Evolutionary conservation across 2,329 filamentous ascomycete genomes (phyloP), one percentile per base, ranked within the genome.

Genomic region (Exophiala mesophila): DNA sequence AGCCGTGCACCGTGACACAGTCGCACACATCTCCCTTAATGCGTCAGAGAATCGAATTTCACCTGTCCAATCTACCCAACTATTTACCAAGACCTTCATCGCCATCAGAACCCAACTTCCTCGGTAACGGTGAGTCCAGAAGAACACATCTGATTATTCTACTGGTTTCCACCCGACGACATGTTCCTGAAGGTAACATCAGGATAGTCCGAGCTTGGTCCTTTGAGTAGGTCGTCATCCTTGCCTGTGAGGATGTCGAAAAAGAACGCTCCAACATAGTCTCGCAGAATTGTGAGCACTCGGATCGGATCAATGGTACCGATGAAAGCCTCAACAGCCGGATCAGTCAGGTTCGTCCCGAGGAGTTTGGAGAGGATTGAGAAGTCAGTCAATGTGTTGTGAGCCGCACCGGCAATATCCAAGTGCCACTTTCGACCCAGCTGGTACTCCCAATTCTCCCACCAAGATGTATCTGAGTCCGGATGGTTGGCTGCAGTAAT

Each of bases 361-460:
- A 44, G 12, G 29, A 35, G 26, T 21, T 53, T 51, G 10, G 50
- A 41, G 13, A 56, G 16, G 9, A 47, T 16, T 12, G 54, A 44
- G 26, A 47, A 47, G 35, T 58, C 55, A 3, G 39, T 42, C n/a
- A 53, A 58, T 5, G 50, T 40, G 3, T 40, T 32, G 45, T 58
- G 54, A 24, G 9, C 16, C 2, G 42, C 31, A 12, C 40, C 34
- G 12, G 44, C 44, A 15, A 55, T 26, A 16, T 39, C 13, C 10
- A 55, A 28, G n/a, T 53, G 45, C 24, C 45, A 41, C 23, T 44
- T 51, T 36, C 42, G 44, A 3, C 49, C 49, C 8, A 32, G 38
- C 26, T 41, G 26, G 21, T 55, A 33, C 7, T 35, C 36, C 53
- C 48, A 54, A 16, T 53, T 46, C n/a, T 36, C 39, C 6, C 24